phyloP scores from a whole-genome alignment of 495 filamentous ascomycete genomes.

The Chaetomium tenue region DNA sequence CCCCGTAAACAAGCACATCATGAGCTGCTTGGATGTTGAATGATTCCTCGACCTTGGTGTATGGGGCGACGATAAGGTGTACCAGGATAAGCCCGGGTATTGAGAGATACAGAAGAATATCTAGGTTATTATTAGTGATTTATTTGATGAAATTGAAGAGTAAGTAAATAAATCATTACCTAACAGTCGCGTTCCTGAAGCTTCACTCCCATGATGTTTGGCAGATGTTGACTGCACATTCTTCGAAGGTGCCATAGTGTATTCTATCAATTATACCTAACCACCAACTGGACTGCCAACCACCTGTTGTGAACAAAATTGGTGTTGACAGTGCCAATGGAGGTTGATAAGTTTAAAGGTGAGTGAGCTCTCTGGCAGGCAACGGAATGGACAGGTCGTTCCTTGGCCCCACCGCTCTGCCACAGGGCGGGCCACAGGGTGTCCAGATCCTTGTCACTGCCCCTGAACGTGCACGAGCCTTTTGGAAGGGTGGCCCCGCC shows the following conservation, averaged over 20 bases:
- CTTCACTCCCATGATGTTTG: not conserved
- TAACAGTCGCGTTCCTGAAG: not conserved
- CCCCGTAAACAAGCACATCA: constrained; percentile 79
- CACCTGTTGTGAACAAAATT: not conserved
- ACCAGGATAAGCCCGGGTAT: constrained; percentile 67
- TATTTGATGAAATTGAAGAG: not conserved
- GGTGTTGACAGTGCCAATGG: not conserved
- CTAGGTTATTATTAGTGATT: constrained; percentile 32
- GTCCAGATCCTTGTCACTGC: constrained; percentile 7
- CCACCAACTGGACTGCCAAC: not conserved
- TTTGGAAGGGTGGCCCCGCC: constrained; percentile 9
- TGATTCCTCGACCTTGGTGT: constrained; percentile 98
- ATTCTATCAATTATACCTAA: not conserved
- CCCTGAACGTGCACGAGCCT: constrained; percentile 18
- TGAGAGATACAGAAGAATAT: constrained; percentile 52
- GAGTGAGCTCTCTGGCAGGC: not conserved
- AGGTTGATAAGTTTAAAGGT: not conserved
- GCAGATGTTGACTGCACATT: not conserved
- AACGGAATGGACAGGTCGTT: not conserved
- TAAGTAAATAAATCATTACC: not conserved
- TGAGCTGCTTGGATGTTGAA: constrained; percentile 97
- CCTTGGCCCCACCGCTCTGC: not conserved
- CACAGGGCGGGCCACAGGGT: not conserved
- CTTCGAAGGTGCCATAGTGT: not conserved
- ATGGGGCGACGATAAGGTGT: constrained; percentile 78